A percentile compares a stretch with the other conserved stretches of the same genome.
These are phyloP conservation scores for Yarrowia osloensis DNA, from an alignment of 805 yeast genomes.

Conservation along the genomic window DNA sequence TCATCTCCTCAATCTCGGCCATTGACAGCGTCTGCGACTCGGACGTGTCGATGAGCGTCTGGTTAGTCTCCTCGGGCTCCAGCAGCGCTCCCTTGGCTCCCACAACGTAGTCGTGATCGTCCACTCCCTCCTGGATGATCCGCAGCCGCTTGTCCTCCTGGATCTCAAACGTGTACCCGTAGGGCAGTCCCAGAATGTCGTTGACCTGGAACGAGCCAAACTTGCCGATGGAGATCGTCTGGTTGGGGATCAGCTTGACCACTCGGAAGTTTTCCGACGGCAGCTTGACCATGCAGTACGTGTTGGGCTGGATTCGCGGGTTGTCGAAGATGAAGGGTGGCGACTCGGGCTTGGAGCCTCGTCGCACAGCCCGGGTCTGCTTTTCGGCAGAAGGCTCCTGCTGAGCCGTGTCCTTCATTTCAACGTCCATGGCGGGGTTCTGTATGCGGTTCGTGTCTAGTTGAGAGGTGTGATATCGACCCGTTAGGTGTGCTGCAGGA, in stretches of 20 bases:
- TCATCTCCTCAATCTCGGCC: slow-evolving; percentile 83
- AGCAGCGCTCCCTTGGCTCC: slow-evolving; percentile 26
- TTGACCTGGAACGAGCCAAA: slow-evolving; percentile 83
- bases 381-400: neutral
- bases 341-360: neutral
- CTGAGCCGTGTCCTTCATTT: slow-evolving; percentile 2
- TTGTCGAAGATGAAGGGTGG: slow-evolving; percentile 31
- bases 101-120: slow-evolving; percentile 46
- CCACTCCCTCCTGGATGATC: slow-evolving; percentile 43
- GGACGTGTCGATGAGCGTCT: slow-evolving; percentile 64
- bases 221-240: slow-evolving; percentile 76
- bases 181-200: slow-evolving; percentile 75
- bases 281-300: slow-evolving; percentile 64
- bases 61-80: slow-evolving; percentile 58
- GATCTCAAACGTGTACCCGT: slow-evolving; percentile 89
- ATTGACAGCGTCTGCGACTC: slow-evolving; percentile 69
- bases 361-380: neutral
- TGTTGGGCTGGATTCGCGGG: slow-evolving; percentile 48
- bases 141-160: slow-evolving; percentile 49
- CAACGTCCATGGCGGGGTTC: neutral
- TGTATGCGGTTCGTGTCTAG: no score
- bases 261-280: slow-evolving; percentile 82
- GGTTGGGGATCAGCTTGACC: slow-evolving; percentile 62
- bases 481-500: slow-evolving; percentile 9
- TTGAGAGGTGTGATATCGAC: neutral